Evolutionary conservation across 371 early-diverging fungal genomes (phyloP).

Genomic region (Mucor piriformis): DNA sequence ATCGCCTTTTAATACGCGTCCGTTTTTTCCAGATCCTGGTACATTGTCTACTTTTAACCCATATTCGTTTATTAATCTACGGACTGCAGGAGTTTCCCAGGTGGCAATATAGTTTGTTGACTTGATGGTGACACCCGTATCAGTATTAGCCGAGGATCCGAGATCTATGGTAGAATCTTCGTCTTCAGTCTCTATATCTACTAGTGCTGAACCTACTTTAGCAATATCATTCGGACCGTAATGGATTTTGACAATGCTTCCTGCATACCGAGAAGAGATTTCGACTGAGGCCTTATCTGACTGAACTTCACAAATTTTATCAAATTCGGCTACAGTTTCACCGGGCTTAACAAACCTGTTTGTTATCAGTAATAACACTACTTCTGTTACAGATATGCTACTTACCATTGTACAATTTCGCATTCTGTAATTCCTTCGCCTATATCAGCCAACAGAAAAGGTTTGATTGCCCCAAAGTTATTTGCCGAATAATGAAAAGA

Average conservation of each 20-base stretch:
- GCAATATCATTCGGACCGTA: conserved; percentile 89
- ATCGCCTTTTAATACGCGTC: conserved; percentile 21
- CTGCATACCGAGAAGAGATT: conserved; percentile 93
- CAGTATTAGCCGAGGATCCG: not conserved
- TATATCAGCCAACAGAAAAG: conserved; percentile 93
- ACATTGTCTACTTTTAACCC: conserved; percentile 68
- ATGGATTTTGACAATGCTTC: conserved; percentile 77
- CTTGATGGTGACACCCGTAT: no score
- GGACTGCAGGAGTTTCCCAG: conserved; percentile 87
- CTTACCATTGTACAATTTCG: conserved; percentile 95
- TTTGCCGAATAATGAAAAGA: conserved; percentile 4
- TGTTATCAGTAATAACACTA: no score
- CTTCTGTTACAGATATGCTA: not conserved
- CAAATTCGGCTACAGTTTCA: conserved; percentile 85
- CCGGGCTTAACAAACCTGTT: conserved; percentile 91
- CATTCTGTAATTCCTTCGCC: conserved; percentile 98
- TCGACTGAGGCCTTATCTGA: conserved; percentile 98
- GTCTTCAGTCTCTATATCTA: conserved; percentile 87
- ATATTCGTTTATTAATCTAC: conserved; percentile 79
- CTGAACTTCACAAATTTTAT: conserved; percentile 97
- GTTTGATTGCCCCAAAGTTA: conserved; percentile 42
- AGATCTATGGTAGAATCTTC: conserved; percentile 16
- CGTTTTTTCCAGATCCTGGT: conserved; percentile 26
- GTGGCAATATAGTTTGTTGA: not conserved
- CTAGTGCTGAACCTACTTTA: conserved; percentile 87